These are phyloP conservation scores for Phtheirospermum japonicum DNA, from an alignment of 257 asterid genomes.

Conservation along the genomic window DNA sequence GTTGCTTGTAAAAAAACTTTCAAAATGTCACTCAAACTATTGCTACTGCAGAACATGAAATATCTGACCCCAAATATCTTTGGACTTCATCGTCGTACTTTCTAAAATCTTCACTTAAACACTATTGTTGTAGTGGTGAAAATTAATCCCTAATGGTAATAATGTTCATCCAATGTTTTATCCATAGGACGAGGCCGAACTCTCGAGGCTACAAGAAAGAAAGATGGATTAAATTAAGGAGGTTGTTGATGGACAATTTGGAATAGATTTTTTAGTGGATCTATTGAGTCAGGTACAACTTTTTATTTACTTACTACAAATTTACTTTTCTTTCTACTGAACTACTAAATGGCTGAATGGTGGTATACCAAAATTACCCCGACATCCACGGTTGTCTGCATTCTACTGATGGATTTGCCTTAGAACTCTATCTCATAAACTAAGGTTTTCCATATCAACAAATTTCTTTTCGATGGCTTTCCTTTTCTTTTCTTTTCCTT, in stretches of 20 bases:
- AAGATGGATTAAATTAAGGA: constrained; percentile 73
- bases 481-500: no score
- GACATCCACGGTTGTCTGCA: no score
- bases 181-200: constrained; percentile 76
- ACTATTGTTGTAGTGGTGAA: background rate
- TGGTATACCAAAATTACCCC: no score
- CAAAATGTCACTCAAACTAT: constrained; percentile 52
- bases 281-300: constrained; percentile 63
- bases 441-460: no score
- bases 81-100: constrained; percentile 53
- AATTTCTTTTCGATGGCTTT: no score
- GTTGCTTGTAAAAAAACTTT: no score
- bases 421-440: no score
- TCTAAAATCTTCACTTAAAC: background rate
- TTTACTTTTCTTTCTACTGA: no score
- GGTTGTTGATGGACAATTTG: constrained; percentile 49
- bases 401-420: no score
- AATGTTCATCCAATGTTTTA: constrained; percentile 19
- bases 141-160: constrained; percentile 3
- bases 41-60: constrained; percentile 72
- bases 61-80: constrained; percentile 62
- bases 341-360: no score
- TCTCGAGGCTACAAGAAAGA: constrained; percentile 57
- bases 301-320: no score
- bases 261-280: constrained; percentile 43